A percentile compares a stretch with the other conserved stretches of the same genome.
Conservation (phyloP, 2,329 filamentous ascomycete genomes). For the Penicillium sp. region DNA sequence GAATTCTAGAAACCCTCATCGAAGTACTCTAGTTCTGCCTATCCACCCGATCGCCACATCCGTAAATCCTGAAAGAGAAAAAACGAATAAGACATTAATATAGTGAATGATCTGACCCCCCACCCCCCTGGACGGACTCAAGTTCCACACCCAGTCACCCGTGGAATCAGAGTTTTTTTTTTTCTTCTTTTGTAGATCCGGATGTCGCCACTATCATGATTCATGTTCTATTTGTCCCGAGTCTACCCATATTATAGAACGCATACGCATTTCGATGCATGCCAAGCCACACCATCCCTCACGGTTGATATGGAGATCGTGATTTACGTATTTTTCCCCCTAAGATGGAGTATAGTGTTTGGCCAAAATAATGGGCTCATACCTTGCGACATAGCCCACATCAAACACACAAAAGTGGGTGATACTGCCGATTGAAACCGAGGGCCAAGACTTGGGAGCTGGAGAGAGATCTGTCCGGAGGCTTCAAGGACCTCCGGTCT, state of each 20-base stretch:
- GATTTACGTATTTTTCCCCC: background rate
- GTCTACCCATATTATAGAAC: background rate
- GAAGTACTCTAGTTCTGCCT: conserved; percentile 13
- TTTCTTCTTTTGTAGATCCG: background rate
- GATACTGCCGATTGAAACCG: background rate
- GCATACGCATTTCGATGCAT: conserved; percentile 1
- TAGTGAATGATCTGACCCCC: background rate
- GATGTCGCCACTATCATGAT: conserved; percentile 2
- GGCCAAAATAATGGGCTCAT: background rate
- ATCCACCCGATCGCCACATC: conserved; percentile 23
- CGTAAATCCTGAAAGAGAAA: conserved; percentile 1
- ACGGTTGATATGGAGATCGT: background rate
- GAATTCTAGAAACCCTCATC: conserved; percentile 23
- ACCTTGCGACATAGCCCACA: background rate
- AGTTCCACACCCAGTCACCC: conserved; percentile 1
- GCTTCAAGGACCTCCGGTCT: background rate
- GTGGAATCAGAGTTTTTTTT: conserved; percentile 8
- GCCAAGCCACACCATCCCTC: conserved; percentile 1
- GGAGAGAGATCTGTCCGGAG: conserved; percentile 1
- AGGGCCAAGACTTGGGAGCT: background rate
- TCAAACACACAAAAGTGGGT: background rate
- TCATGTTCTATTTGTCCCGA: background rate
- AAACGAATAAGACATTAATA: background rate
- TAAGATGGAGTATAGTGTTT: background rate
- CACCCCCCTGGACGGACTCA: background rate